Conservation (phyloP, 768 basidiomycete genomes). For the Steccherinum ochraceum region DNA sequence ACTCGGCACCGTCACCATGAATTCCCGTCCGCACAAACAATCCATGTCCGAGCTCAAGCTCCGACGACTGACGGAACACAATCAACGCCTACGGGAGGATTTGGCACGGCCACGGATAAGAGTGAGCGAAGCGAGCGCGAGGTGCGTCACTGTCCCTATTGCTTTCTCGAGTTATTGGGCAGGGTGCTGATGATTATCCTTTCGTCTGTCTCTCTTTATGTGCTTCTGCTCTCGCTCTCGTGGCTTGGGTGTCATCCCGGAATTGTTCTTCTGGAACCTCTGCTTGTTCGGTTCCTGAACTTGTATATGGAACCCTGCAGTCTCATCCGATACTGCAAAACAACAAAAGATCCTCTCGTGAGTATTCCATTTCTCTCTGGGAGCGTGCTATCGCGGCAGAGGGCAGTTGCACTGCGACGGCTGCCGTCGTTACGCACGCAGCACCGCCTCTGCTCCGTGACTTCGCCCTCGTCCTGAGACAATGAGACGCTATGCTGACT, state of each 20-base stretch:
- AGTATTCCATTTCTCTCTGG: constrained; percentile 32
- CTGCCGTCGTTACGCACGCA: not conserved
- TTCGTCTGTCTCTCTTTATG: not conserved
- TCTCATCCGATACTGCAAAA: constrained; percentile 90
- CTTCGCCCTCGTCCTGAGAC: too few species aligned
- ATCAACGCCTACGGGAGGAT: constrained; percentile 86
- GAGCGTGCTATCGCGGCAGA: too few species aligned
- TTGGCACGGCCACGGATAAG: constrained; percentile 81
- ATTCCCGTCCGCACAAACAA: constrained; percentile 78
- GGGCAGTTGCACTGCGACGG: not conserved
- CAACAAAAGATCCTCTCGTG: constrained; percentile 85
- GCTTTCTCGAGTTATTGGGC: not conserved
- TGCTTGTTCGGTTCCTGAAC: not conserved
- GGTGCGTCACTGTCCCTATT: constrained; percentile 42
- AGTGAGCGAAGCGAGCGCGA: constrained; percentile 87
- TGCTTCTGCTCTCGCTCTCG: constrained; percentile 1
- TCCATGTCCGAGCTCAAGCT: constrained; percentile 98
- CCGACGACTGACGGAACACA: constrained; percentile 88
- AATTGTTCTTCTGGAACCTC: not conserved
- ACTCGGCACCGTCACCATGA: constrained; percentile 39
- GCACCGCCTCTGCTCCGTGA: not conserved
- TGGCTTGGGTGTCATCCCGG: too few species aligned
- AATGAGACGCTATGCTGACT: not conserved
- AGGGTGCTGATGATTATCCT: not conserved
- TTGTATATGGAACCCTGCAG: constrained; percentile 32